Evolutionary conservation across 768 basidiomycete species (phyloP).

Genomic region (Serendipita sp.): DNA sequence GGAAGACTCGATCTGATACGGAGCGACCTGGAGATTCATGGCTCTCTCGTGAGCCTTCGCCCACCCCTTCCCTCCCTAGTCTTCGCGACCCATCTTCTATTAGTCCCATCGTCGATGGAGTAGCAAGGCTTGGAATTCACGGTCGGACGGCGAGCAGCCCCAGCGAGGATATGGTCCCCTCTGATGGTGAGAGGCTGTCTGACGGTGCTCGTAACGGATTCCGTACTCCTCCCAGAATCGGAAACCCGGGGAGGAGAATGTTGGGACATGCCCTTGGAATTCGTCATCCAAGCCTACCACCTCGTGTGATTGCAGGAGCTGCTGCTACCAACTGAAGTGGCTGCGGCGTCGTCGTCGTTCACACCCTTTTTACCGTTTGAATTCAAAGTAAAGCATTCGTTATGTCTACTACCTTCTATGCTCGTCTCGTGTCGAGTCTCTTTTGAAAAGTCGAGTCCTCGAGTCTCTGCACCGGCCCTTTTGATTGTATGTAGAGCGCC

Average conservation of each 20-base stretch:
- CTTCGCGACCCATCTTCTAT: neutral
- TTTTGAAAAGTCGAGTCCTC: too few species aligned
- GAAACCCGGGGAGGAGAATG: constrained; percentile 82
- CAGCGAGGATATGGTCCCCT: neutral
- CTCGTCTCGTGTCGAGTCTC: too few species aligned
- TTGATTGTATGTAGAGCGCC: too few species aligned
- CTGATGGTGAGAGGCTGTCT: neutral
- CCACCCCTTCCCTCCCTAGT: neutral
- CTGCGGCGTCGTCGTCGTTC: too few species aligned
- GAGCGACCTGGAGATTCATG: neutral
- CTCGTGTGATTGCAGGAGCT: constrained; percentile 33
- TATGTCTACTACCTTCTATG: too few species aligned
- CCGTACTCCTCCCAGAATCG: constrained; percentile 52
- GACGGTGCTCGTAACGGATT: constrained; percentile 4
- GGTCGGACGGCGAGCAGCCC: neutral
- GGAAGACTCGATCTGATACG: neutral
- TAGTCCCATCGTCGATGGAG: constrained; percentile 1
- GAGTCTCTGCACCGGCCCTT: too few species aligned
- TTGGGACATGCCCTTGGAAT: constrained; percentile 72
- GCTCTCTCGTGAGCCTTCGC: constrained; percentile 3
- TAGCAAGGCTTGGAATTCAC: neutral
- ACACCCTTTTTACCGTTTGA: too few species aligned
- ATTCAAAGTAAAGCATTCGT: too few species aligned
- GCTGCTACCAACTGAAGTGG: neutral
- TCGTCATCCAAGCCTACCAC: constrained; percentile 58